Evolutionary conservation across 768 basidiomycete genomes (phyloP), one percentile per base, ranked within the genome.

Genomic region (Boletus sp.): DNA sequence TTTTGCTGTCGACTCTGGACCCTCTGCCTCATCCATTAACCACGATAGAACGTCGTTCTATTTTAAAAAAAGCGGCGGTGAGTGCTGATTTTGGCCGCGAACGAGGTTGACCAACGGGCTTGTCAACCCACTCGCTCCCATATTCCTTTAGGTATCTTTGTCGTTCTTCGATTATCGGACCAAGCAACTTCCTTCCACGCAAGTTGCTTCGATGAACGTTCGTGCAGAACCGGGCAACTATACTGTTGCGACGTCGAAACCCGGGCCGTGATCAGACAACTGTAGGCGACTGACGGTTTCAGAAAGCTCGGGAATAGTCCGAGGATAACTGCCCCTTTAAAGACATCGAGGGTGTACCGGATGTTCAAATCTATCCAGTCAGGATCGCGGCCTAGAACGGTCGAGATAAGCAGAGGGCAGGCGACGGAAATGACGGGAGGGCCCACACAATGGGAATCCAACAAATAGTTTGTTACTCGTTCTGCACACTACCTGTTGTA

Each of bases 401-500:
- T 29, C 18, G 33, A 20, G 33, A 24, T n/a, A n/a, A 14, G 12
- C 9, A 32, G 18, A 4, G 29, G 10, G 15, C n/a, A 47, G 17
- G n/a, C 7, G 5, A 33, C 9, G 6, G 17, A 17, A 24, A 17
- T n/a, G 6, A n/a, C 7, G 11, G 14, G 17, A 33, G 20, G 14
- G 14, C 40, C 29, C 45, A 80, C 82, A 82, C 4, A 78, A 45
- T 7, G 80, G 79, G 28, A 74, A 63, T 0, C 81, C 82, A 10
- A 82, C 76, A 55, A 83, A 79, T 5, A 77, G 49, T 12, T 83
- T 74, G 59, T 78, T 80, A 50, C 69, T 77, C 5, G 72, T 64
- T n/a, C 78, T 72, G 30, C 73, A 71, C 9, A 83, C 66, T 24
- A 82, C 65, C 33, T 71, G 58, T 55, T 64, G 68, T 12, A 73